Evolutionary conservation across 768 basidiomycete species (phyloP).

Genomic region (Amyloporia xantha): DNA sequence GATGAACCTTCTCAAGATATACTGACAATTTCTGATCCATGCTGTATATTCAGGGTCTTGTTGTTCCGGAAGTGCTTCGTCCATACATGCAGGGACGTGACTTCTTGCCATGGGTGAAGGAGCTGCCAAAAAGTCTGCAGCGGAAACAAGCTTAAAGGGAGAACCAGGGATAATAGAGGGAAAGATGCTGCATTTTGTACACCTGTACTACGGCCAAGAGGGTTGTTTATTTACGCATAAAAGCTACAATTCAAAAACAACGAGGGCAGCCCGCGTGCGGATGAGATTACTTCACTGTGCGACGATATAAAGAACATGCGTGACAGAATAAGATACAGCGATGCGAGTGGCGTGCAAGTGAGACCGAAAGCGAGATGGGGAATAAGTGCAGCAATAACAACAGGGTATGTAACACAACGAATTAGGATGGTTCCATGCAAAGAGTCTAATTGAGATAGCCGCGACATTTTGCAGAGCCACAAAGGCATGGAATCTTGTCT

Average conservation of each 20-base stretch:
- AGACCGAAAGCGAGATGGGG: slow-evolving; percentile 2
- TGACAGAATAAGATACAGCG: slow-evolving; percentile 24
- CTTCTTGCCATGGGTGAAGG: slow-evolving; percentile 81
- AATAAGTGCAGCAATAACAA: slow-evolving; percentile 2
- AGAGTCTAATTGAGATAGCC: slow-evolving; percentile 88
- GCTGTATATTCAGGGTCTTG: slow-evolving; percentile 66
- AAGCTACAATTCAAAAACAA: background rate
- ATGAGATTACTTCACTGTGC: slow-evolving; percentile 7
- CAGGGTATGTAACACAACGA: slow-evolving; percentile 15
- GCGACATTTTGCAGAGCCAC: slow-evolving; percentile 85
- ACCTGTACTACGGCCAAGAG: background rate
- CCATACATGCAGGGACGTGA: slow-evolving; percentile 96
- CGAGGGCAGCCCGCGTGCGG: background rate
- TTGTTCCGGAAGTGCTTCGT: slow-evolving; percentile 82
- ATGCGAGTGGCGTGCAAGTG: slow-evolving; percentile 13
- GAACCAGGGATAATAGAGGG: background rate
- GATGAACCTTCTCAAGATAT: background rate
- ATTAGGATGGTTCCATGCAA: slow-evolving; percentile 17
- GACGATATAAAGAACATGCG: slow-evolving; percentile 17
- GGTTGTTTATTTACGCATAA: slow-evolving; percentile 2
- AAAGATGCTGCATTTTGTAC: background rate
- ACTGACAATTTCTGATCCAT: background rate
- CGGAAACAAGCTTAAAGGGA: slow-evolving; percentile 54
- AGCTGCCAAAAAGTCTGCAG: slow-evolving; percentile 71
- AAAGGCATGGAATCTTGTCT: slow-evolving; percentile 92